Evolutionary conservation across 140 eudicot species (phyloP), one percentile per base, ranked within the genome.

Genomic region (Artemisia princeps): DNA sequence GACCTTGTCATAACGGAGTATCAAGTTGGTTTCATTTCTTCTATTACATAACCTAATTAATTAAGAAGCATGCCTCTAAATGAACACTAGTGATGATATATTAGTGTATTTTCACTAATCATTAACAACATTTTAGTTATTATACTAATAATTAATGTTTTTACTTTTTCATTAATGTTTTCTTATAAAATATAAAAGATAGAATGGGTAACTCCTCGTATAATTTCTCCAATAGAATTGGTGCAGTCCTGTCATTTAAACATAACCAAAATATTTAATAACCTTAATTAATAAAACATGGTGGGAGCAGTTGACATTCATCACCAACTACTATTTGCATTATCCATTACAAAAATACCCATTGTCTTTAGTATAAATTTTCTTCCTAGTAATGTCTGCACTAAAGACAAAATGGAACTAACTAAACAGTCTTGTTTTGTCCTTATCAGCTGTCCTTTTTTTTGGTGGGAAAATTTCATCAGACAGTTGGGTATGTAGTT

Each of bases 361-460:
- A 44, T 13, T 23, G 10, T 62, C 65, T 10, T 49, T 51, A 10
- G 17, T 72, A 9, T 10, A 19, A 54, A 1, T 73, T 60, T 73
- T 60, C 26, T 61, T 28, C 16, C 71, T 17, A 26, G 55, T 70
- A 49, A 76, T 28, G 63, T 76, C 68, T 63, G 58, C 72, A 63
- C 28, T 56, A 63, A 76, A 76, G 58, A 76, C 80, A 76, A 70
- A 76, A 49, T 57, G 19, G 10, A 76, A 17, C 57, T 60, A 26
- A 26, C 9, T 69, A 53, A 62, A 28, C 14, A 7, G 49, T 74
- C 70, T 23, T 40, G 30, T 53, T 60, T 59, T 74, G 80, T 76
- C 80, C 17, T 37, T 45, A 16, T 76, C 62, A 16, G 14, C 56
- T 66, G 63, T 37, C 44, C 48, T 58, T n/a, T 45, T 74, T 23